Base-by-base conservation (phyloP, 2,329 filamentous ascomycete genomes). In the Microdochium nivale region DNA sequence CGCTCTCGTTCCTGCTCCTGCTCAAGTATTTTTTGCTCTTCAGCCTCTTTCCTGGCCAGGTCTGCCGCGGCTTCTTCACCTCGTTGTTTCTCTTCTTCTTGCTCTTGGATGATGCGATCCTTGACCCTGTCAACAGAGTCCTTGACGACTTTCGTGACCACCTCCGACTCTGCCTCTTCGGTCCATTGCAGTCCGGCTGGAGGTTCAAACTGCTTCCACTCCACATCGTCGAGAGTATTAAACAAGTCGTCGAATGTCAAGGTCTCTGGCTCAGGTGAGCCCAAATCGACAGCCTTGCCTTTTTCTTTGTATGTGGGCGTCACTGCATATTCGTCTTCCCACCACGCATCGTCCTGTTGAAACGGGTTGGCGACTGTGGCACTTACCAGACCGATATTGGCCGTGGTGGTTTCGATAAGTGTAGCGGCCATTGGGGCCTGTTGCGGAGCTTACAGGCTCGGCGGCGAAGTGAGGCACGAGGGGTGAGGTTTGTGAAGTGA, bases 161-260 rank as follows among this genome's bases (percentile, higher is more conserved):
- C 61, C 3, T 72, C 66, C 2, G 72, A 70, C 0, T 67, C 67
- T 50, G 68, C 57, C 35, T 70, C 68, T 16, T 69, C 65, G 0
- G 65, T 58, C 27, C 70, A 65, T 3, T 53, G 62, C 7, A 81
- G 60, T 1, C 67, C 70, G 11, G 60, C 56, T 0, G 78, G 78
- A 3, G 75, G 74, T 2, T 70, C 67, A 55, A 76, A 78, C 49
- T 67, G 62, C 35, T 65, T 69, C 74, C 77, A 79, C 58, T 76
- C 70, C 32, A 70, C 62, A 2, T 63, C 55, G 3, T 56, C 52
- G 46, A 62, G 54, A 16, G 66, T 61, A 24, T 62, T 44, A 19
- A 23, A 44, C 9, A 44, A 19, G 21, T 44, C 40, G 13, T 44
- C 40, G 4, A 44, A 44, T 13, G 40, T 44, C 16, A 44, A 19